Evolutionary conservation across 2,329 filamentous ascomycete species (phyloP), one percentile per base, ranked within the genome.

Genomic region (Cryphonectria radicalis): DNA sequence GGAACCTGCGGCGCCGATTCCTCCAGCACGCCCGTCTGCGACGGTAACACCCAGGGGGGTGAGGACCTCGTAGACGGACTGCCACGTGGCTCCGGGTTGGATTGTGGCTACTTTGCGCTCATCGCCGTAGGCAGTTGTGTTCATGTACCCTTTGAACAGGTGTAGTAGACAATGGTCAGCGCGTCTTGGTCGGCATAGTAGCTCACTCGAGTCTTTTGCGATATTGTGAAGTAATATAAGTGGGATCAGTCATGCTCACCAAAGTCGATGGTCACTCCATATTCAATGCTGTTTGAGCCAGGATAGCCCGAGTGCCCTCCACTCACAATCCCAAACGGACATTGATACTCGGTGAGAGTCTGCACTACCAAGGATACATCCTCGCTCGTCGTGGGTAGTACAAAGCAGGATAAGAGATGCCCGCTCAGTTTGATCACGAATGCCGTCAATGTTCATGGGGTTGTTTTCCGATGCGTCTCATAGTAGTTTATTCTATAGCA

Each of bases 21-120:
- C 63, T 14, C 67, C 67, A 22, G 67, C 67, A 11, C 67, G 67
- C 11, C 59, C 67, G 1, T 59, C 67, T 7, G 67, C 59, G 4
- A 68, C 67, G 14, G 67, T 68, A 14, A 68, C 67, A 22, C 59
- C 59, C 19, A 57, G 55, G 3, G 59, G n/a, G 67, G 62, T 62
- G 1, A 68, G 67, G n/a, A 62, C 63, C 10, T 63, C 28, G 22
- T 68, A 68, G 14, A 68, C 67, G n/a, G 62, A 62, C 10, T 53
- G 6, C 67, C 67, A 68, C 14, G 59, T 59, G 32, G 32, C 53
- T 4, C 67, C 67, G 2, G 67, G 67, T 25, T 63, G 67, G 3
- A 68, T 42, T 7, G 59, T 63, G 22, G 67, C 67, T 8, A 62
- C 63, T 7, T 37, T 55, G 4, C 63, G 62, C 10, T 42, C 43